Base-by-base conservation (phyloP, 2,329 filamentous ascomycete species). In the Aspergillus floridensis region DNA sequence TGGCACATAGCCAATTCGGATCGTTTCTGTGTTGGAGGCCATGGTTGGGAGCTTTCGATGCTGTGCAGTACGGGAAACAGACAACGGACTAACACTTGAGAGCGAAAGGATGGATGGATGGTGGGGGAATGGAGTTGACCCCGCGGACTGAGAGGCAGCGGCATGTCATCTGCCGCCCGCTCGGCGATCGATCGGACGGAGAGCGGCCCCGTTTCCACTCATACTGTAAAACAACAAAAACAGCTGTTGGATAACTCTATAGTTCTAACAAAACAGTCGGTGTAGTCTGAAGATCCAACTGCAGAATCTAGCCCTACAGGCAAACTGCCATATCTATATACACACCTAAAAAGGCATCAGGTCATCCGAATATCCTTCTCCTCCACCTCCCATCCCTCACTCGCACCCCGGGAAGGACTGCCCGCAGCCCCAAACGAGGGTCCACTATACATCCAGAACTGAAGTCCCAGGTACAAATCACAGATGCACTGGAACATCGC, bases 401-500 rank as follows among this genome's bases (percentile, higher is more conserved):
- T 65, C 8, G 66, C 63, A 16, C 69, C 63, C 14, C 63, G 59
- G 32, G 38, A 44, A 44, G 69, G 64, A 61, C 64, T 68, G 60
- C 63, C 62, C 19, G 70, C 64, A 63, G 62, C 63, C 52, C 60
- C 58, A 32, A 56, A 56, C 22, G 65, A 62, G 31, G 70, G 69
- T 24, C 71, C 70, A n/a, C 74, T 76, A 60, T 78, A 82, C 70
- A 79, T 76, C 69, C 72, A 80, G 63, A 78, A 81, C 62, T 82
- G 80, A 48, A 80, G 58, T 21, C 79, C 80, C 59, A 82, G 66
- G 61, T 80, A 80, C 47, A 68, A 68, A 61, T 82, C 80, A 62
- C 80, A 81, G 22, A 74, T 69, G 49, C 77, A 80, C 65, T 82
- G 80, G 66, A 82, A 80, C 53, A 81, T 76, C 32, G 75, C 80